A percentile compares a stretch with the other conserved stretches of the same genome.
phyloP scores from a whole-genome alignment of 148 eudicot genomes.

The Tetragonia tetragonoides region DNA sequence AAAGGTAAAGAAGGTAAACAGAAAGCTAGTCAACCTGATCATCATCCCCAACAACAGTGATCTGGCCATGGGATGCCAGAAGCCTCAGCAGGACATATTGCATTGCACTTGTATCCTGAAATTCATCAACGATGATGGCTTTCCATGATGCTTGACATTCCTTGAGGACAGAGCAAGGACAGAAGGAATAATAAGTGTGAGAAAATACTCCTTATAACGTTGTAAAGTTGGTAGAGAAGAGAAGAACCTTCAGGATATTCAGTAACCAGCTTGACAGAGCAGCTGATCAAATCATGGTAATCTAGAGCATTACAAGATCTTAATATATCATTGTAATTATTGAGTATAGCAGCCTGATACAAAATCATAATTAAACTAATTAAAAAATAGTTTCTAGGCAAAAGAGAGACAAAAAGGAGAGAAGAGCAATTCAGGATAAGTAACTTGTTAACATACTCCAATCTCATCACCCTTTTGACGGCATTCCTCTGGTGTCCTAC shows the following conservation, averaged over 20 bases:
- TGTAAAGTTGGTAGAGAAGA: constrained; percentile 18
- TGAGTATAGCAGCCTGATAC: constrained; percentile 64
- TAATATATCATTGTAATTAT: constrained; percentile 59
- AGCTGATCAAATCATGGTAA: constrained; percentile 87
- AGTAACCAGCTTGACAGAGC: constrained; percentile 73
- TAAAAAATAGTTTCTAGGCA: neutral
- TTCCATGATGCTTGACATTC: constrained; percentile 82
- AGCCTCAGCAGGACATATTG: constrained; percentile 66
- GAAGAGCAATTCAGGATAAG: constrained; percentile 13
- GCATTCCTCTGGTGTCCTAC: constrained; percentile 62
- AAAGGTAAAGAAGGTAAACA: neutral
- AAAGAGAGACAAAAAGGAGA: neutral
- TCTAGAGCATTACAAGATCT: constrained; percentile 87
- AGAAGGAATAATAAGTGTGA: constrained; percentile 8
- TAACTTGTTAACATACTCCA: constrained; percentile 51
- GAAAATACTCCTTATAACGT: neutral
- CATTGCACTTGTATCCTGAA: constrained; percentile 96
- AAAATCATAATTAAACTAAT: constrained; percentile 22
- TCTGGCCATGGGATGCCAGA: constrained; percentile 75
- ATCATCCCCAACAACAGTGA: constrained; percentile 93
- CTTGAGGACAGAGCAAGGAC: constrained; percentile 43
- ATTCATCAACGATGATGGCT: constrained; percentile 86
- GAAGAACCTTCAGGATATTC: constrained; percentile 82
- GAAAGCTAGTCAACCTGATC: constrained; percentile 61
- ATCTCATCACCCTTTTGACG: constrained; percentile 45